Base-by-base conservation (phyloP, 768 basidiomycete species). In the Russula virescens region DNA sequence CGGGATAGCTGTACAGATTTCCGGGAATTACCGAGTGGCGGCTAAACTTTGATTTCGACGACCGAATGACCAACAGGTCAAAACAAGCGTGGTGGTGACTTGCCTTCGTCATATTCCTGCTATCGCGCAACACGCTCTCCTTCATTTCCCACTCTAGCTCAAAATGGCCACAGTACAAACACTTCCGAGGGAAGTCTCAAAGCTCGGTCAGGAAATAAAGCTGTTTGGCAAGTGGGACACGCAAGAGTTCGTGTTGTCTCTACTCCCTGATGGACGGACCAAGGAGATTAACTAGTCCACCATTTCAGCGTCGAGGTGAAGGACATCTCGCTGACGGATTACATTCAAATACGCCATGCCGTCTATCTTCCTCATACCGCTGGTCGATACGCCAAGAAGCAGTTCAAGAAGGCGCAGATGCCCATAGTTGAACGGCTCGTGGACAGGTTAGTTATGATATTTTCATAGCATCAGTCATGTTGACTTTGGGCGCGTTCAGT, bases 321-420 rank as follows among this genome's bases (percentile, higher is more conserved):
- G 81, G 97, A 99, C 73, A 98, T 99, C 77, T 99, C 97, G 69
- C 79, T 99, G 71, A 91, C 91, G 62, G 97, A 99, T 78, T 98
- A 99, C 87, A 97, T 99, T 78, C 95, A 98, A 83, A 89, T 96
- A 78, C 92, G 92, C 74, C 92, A 97, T 75, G 88, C 94, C 55
- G 96, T 98, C 74, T 98, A 94, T 80, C 79, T 97, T 61, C 96
- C 96, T 64, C 96, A 99, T 84, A 99, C 97, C 65, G 95, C 96
- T 68, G 97, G 97, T 69, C 93, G 97, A 77, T 98, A 98, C 76
- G 93, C 95, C 73, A 95, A 95, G 83, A 98, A 98, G 82, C 95
- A 98, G 79, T 99, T 98, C 88, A 98, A 95, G 84, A 99, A 99
- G 87, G 94, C 94, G 6, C 93, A 97, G 77, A 99, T 99, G 97